Base-by-base conservation (phyloP, 2,329 filamentous ascomycete genomes). In the Cercospora zeina region DNA sequence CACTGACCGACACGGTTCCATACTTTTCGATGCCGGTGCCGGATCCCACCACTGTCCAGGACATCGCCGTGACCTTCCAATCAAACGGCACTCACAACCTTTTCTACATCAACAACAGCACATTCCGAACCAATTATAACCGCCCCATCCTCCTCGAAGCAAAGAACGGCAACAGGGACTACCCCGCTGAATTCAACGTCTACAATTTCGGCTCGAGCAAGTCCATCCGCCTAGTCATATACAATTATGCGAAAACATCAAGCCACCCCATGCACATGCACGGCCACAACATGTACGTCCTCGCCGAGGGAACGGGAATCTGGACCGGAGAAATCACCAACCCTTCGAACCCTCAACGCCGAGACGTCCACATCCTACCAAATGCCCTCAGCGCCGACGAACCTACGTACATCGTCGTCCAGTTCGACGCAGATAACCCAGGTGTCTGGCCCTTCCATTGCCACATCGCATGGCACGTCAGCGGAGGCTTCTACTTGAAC, bases 191-290 rank as follows among this genome's bases (percentile, higher is more conserved):
- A 49, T 72, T 71, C 67, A 78, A 78, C 61, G 76, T 80, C 45
- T 75, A 75, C 71, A 68, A 80, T 61, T 78, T 78, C 58, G 75
- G 74, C 58, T 67, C 68, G 49, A 77, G 76, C 62, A 70, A 70
- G 39, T 71, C 73, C 10, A 72, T 80, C 33, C 75, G 77, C 54
- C 66, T 80, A 16, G 71, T 77, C 16, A 77, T 86, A 14, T 70
- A 71, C 75, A 67, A 72, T 71, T 67, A 72, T 27, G 66, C 64
- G 37, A 65, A 47, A 42, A 69, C 45, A 47, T 72, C 19, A 67
- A 89, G 78, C 85, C 79, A 81, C 54, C 78, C 79, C 3, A 80
- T 82, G 77, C 77, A 79, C 67, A 65, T 81, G 13, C 80, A 81
- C 73, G 78, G 80, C n/a, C 80, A 81, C 68, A 78, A 81, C 68